Evolutionary conservation across 2,329 filamentous ascomycete species (phyloP).

Genomic region (Monilinia vaccinii-corymbosi): DNA sequence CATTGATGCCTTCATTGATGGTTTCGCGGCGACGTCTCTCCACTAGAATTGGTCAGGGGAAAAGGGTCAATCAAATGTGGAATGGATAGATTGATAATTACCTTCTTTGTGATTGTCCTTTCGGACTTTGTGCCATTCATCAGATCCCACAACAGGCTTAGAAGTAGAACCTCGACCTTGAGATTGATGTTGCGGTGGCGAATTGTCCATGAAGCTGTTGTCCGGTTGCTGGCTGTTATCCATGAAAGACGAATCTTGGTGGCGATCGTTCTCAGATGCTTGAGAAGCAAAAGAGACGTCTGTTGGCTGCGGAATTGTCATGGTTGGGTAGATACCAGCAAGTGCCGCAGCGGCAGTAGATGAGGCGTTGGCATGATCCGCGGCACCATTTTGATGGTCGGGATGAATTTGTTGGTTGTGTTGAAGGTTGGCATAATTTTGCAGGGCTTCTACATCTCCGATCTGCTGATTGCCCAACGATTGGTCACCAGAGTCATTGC

Average conservation of each 20-base stretch:
- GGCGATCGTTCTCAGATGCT: conserved; percentile 32
- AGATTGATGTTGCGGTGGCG: conserved; percentile 28
- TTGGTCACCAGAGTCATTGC: conserved; percentile 21
- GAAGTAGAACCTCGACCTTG: conserved; percentile 27
- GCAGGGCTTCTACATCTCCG: conserved; percentile 26
- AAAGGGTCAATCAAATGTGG: conserved; percentile 10
- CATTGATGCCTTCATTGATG: conserved; percentile 98
- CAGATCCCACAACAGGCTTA: conserved; percentile 88
- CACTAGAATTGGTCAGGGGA: conserved; percentile 46
- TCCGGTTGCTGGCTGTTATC: conserved; percentile 29
- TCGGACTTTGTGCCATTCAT: conserved; percentile 95
- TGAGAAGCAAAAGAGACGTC: conserved; percentile 42
- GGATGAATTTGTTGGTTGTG: conserved; percentile 35
- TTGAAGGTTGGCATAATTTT: conserved; percentile 35
- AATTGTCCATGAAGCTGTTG: conserved; percentile 32
- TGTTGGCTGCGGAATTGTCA: conserved; percentile 47
- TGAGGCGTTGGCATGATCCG: conserved; percentile 35
- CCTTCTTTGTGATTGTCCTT: conserved; percentile 99
- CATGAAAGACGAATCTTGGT: conserved; percentile 32
- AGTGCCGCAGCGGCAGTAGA: conserved; percentile 50
- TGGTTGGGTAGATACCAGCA: conserved; percentile 37
- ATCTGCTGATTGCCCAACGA: conserved; percentile 21
- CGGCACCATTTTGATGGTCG: conserved; percentile 43
- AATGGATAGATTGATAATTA: conserved; percentile 34
- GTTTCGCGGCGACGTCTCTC: conserved; percentile 94